Evolutionary conservation across 164 flowering plant genomes (phyloP).

Genomic region (Echeveria elegans): DNA sequence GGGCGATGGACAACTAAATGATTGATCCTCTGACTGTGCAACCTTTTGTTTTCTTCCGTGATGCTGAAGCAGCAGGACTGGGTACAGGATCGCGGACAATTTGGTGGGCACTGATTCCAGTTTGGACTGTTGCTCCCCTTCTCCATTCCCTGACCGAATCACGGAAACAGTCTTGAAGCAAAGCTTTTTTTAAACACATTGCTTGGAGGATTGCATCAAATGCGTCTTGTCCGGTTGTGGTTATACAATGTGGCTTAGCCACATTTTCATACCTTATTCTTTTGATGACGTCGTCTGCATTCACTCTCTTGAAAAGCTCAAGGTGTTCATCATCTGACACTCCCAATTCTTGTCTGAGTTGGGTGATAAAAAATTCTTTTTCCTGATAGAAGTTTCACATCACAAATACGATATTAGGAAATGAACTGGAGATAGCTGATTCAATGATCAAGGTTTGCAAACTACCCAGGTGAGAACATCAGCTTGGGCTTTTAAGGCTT

Average conservation of each 20-base stretch:
- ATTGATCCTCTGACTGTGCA: slow-evolving; percentile 20
- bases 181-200: too few species aligned
- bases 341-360: slow-evolving; percentile 36
- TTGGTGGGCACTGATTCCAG: slow-evolving; percentile 20
- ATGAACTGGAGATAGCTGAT: background rate
- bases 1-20: slow-evolving; percentile 30
- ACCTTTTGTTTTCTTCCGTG: slow-evolving; percentile 34
- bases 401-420: background rate
- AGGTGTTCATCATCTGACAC: slow-evolving; percentile 38
- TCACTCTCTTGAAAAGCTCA: slow-evolving; percentile 31
- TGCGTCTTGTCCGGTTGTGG: background rate
- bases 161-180: too few species aligned
- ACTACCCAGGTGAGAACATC: slow-evolving; percentile 70
- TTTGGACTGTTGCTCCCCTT: slow-evolving; percentile 22
- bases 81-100: slow-evolving; percentile 29
- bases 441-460: background rate
- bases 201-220: slow-evolving; percentile 8
- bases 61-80: slow-evolving; percentile 35
- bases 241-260: background rate
- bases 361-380: slow-evolving; percentile 38
- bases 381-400: slow-evolving; percentile 25
- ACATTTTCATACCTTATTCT: slow-evolving; percentile 27
- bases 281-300: slow-evolving; percentile 30
- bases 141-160: slow-evolving; percentile 31
- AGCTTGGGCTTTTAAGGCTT: slow-evolving; percentile 70